These are phyloP conservation scores for Dioscorea zingiberensis DNA, from an alignment of 106 monocot genomes.

Conservation along the genomic window DNA sequence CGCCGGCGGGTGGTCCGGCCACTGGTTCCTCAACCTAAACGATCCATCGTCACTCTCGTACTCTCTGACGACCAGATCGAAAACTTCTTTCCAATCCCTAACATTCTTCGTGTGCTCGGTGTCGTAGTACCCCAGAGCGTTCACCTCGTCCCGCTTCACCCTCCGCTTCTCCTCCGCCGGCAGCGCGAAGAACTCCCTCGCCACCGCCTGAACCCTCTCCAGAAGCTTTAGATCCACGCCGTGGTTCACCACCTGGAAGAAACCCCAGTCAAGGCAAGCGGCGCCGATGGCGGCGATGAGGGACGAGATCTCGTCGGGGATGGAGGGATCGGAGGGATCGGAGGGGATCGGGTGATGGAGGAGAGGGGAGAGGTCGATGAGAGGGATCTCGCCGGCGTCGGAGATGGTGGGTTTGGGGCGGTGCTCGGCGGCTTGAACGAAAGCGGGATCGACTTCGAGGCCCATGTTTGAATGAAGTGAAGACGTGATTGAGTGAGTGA, in stretches of 20 bases:
- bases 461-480: too few relatives aligned
- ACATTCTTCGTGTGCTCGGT: conserved; percentile 50
- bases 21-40: conserved; percentile 30
- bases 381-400: conserved; percentile 39
- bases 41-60: neutral
- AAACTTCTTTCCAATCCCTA: conserved; percentile 61
- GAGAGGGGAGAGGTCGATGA: conserved; percentile 34
- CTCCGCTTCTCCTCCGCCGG: conserved; percentile 42
- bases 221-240: conserved; percentile 33
- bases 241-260: conserved; percentile 74
- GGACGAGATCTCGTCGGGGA: conserved; percentile 1
- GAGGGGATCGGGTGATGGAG: conserved; percentile 9
- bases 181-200: conserved; percentile 47
- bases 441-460: conserved; percentile 38
- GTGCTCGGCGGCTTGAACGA: conserved; percentile 61
- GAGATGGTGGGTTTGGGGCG: conserved; percentile 37
- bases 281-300: conserved; percentile 33
- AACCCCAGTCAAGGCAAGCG: conserved; percentile 58
- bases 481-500: too few relatives aligned
- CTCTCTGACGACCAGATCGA: conserved; percentile 30
- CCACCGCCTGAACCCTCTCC: conserved; percentile 14
- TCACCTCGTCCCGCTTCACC: conserved; percentile 41
- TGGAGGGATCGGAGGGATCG: conserved; percentile 1
- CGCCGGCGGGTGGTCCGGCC: conserved; percentile 39
- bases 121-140: conserved; percentile 50